These are phyloP conservation scores for Solanum ahanhuiri DNA, from an alignment of 257 asterid species.

Conservation along the genomic window DNA sequence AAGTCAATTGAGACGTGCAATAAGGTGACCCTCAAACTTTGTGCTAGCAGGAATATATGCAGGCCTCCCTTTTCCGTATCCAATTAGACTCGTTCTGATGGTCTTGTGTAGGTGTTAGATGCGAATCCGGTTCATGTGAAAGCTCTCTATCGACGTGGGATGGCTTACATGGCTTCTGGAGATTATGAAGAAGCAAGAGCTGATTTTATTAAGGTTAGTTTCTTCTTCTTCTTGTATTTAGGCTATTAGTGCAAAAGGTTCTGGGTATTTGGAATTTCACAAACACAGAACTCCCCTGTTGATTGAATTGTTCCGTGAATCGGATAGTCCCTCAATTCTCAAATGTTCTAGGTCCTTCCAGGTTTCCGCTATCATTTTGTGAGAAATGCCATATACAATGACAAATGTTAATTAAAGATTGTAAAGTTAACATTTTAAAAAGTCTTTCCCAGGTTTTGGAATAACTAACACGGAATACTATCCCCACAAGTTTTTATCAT, in stretches of 20 bases:
- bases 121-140: conserved; percentile 81
- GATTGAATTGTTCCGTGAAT: neutral
- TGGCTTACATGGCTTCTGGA: conserved; percentile 83
- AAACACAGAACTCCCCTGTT: neutral
- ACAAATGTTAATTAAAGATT: neutral
- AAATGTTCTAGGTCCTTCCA: neutral
- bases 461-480: neutral
- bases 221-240: neutral
- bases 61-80: neutral
- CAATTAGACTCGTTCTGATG: neutral
- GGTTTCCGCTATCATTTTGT: neutral
- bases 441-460: neutral
- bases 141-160: conserved; percentile 95
- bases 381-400: neutral
- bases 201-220: conserved; percentile 75
- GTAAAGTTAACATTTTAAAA: neutral
- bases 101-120: conserved; percentile 61
- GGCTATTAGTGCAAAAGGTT: neutral
- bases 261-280: neutral
- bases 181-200: conserved; percentile 88
- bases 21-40: conserved; percentile 42
- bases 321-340: neutral
- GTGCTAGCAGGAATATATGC: neutral
- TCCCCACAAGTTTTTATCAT: neutral
- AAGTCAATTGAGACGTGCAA: conserved; percentile 89